phyloP scores from a whole-genome alignment of 192 early-diverging fungal genomes.

The Rhizophagus prolifer region DNA sequence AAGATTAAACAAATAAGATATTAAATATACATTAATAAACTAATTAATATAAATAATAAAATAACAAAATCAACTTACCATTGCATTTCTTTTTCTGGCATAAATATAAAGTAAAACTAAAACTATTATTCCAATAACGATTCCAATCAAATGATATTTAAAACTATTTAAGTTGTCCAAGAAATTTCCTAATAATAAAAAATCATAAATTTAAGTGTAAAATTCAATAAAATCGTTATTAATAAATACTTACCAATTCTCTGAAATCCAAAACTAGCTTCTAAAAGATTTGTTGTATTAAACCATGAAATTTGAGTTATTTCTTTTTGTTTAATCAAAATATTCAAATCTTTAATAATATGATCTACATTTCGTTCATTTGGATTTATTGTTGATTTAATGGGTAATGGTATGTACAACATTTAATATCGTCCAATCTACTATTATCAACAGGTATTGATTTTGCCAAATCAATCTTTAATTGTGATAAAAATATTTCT shows the following conservation, averaged over 20 bases:
- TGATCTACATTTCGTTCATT: neutral
- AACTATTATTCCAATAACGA: neutral
- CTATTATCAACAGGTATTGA: neutral
- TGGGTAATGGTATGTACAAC: neutral
- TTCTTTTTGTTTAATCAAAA: constrained; percentile 6
- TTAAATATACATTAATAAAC: neutral
- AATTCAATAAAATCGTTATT: too few relatives aligned
- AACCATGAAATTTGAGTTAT: neutral
- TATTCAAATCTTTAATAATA: constrained; percentile 2
- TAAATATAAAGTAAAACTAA: neutral
- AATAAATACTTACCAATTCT: neutral
- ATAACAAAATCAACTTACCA: neutral
- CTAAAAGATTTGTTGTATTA: neutral
- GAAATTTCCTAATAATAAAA: neutral
- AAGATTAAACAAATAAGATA: neutral
- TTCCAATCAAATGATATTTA: neutral
- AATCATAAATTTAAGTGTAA: neutral
- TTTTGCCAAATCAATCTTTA: neutral
- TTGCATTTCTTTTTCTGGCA: neutral
- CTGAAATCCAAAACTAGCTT: neutral
- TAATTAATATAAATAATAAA: neutral
- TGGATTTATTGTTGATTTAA: neutral
- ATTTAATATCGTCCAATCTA: neutral
- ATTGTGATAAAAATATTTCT: neutral
- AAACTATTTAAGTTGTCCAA: neutral